Percentiles rank a stretch among this genome's conserved stretches.
Evolutionary conservation across 495 filamentous ascomycete species (phyloP).

Genomic region (Parachaetomium inaequale): DNA sequence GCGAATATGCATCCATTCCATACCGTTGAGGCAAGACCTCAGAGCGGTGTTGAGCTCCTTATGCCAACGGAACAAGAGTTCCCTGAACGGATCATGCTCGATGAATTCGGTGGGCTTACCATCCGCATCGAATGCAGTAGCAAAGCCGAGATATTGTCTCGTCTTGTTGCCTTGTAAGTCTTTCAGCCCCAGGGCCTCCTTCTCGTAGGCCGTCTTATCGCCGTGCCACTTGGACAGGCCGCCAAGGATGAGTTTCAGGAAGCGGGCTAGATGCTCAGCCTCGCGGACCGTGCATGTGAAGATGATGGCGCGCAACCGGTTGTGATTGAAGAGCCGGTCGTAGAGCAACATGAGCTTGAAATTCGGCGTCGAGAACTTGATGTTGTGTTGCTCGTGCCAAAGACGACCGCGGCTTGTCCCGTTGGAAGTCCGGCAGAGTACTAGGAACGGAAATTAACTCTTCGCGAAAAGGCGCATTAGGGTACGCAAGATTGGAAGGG

Average conservation of each 20-base stretch:
- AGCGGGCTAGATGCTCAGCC: slow-evolving; percentile 86
- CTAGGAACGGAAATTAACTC: too few relatives aligned
- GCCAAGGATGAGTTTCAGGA: slow-evolving; percentile 73
- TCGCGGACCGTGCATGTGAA: slow-evolving; percentile 84
- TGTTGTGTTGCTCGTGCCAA: too few relatives aligned
- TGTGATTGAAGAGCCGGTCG: slow-evolving; percentile 76
- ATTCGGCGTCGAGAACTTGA: slow-evolving; percentile 68
- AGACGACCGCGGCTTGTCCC: too few relatives aligned
- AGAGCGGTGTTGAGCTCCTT: slow-evolving; percentile 67
- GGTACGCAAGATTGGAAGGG: too few relatives aligned
- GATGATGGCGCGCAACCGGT: slow-evolving; percentile 71
- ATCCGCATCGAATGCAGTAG: slow-evolving; percentile 59
- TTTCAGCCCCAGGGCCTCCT: slow-evolving; percentile 59
- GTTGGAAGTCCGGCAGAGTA: too few relatives aligned
- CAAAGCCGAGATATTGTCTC: slow-evolving; percentile 48
- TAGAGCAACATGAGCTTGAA: slow-evolving; percentile 84
- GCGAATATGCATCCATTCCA: slow-evolving; percentile 95
- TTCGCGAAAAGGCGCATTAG: too few relatives aligned
- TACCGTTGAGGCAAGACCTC: slow-evolving; percentile 70
- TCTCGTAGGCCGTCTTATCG: slow-evolving; percentile 70
- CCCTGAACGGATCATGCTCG: slow-evolving; percentile 80
- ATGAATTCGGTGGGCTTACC: slow-evolving; percentile 63
- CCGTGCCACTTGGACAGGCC: slow-evolving; percentile 81
- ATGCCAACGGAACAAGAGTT: slow-evolving; percentile 86
- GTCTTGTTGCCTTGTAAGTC: slow-evolving; percentile 36